Conservation (phyloP, 306 rosid species). For the Malus fusca region DNA sequence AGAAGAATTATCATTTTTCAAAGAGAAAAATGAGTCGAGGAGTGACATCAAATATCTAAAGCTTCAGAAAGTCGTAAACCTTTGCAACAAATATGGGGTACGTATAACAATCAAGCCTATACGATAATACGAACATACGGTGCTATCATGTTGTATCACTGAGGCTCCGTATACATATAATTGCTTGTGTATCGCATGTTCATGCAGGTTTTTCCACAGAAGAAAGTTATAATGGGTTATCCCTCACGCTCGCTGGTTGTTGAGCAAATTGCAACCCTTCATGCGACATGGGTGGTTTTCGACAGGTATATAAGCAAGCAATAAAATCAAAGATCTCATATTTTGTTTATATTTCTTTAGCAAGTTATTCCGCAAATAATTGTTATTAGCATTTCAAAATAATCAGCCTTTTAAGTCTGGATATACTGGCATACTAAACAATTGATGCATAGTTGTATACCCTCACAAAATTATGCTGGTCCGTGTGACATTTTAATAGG, state of each 20-base stretch:
- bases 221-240: slow-evolving; percentile 51
- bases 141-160: background rate
- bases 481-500: background rate
- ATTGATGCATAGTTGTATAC: background rate
- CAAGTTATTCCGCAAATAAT: too few relatives aligned
- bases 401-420: background rate
- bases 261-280: slow-evolving; percentile 34
- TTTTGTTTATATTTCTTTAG: too few relatives aligned
- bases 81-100: slow-evolving; percentile 47
- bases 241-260: slow-evolving; percentile 27
- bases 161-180: background rate
- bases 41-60: slow-evolving; percentile 37
- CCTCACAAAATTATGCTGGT: background rate
- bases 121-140: background rate
- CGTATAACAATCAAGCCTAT: background rate
- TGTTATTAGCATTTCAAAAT: too few relatives aligned
- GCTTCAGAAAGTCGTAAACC: slow-evolving; percentile 32
- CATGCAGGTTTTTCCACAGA: slow-evolving; percentile 40
- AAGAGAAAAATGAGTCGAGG: slow-evolving; percentile 16
- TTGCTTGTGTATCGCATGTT: background rate
- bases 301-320: slow-evolving; percentile 25
- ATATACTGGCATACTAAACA: background rate
- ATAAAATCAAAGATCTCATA: background rate
- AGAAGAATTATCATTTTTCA: slow-evolving; percentile 16
- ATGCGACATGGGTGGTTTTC: slow-evolving; percentile 43